These are phyloP conservation scores for Boletellus sp. DNA, from an alignment of 768 basidiomycete genomes.

Conservation along the genomic window DNA sequence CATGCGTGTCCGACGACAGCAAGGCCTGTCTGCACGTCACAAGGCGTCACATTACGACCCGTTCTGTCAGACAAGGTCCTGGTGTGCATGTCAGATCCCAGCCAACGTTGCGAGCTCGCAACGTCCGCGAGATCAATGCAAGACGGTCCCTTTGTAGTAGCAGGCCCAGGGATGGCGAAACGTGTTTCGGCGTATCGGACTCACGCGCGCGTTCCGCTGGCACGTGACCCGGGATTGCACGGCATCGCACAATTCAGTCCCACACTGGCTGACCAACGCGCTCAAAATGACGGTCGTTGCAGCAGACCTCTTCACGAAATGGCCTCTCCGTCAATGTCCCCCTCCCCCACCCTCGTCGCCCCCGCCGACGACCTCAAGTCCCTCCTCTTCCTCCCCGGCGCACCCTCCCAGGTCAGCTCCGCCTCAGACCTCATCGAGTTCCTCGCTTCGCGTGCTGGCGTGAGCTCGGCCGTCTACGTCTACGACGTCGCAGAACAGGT, in stretches of 20 bases:
- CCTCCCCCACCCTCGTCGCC: conserved; percentile 34
- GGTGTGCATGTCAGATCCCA: too few relatives aligned
- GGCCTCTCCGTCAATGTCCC: conserved; percentile 23
- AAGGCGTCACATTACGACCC: background rate
- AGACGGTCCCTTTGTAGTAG: too few relatives aligned
- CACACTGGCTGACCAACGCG: conserved; percentile 9
- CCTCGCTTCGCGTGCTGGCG: conserved; percentile 50
- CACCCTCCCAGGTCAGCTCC: conserved; percentile 22
- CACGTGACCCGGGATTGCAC: conserved; percentile 32
- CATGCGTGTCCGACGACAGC: too few relatives aligned
- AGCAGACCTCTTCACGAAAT: conserved; percentile 7
- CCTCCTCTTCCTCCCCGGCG: conserved; percentile 1
- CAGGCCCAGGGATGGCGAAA: too few relatives aligned
- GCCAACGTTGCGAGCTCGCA: too few relatives aligned
- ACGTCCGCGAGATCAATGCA: too few relatives aligned
- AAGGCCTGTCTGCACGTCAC: background rate
- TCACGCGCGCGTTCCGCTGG: background rate
- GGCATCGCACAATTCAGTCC: conserved; percentile 31
- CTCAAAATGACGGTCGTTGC: background rate
- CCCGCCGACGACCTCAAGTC: conserved; percentile 31
- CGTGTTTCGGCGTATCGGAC: too few relatives aligned
- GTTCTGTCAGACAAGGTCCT: too few relatives aligned
- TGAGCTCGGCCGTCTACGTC: conserved; percentile 69
- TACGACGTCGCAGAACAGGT: conserved; percentile 82
- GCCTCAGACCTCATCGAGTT: conserved; percentile 69